phyloP scores from a whole-genome alignment of 2,329 filamentous ascomycete genomes.

The Phaeosphaeriaceae sp. region DNA sequence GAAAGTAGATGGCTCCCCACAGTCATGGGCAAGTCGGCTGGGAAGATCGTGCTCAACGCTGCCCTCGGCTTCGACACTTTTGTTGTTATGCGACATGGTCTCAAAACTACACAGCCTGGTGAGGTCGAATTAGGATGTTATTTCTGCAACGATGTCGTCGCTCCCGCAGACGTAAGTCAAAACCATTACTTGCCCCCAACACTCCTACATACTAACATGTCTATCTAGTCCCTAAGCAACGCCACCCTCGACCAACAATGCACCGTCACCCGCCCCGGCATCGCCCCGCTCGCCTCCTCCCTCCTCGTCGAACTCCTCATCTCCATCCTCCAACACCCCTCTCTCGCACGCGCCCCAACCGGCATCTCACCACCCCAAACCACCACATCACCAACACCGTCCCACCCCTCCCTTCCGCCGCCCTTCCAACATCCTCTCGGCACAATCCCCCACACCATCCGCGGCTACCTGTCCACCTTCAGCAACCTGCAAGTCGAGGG shows the following conservation, averaged over 20 bases:
- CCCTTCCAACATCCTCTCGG: slow-evolving; percentile 67
- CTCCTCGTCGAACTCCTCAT: slow-evolving; percentile 89
- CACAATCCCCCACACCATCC: slow-evolving; percentile 79
- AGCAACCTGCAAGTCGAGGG: slow-evolving; percentile 76
- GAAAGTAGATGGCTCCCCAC: slow-evolving; percentile 96
- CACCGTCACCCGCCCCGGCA: slow-evolving; percentile 91
- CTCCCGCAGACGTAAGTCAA: slow-evolving; percentile 82
- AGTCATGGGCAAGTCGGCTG: slow-evolving; percentile 89
- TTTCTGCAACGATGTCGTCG: slow-evolving; percentile 98
- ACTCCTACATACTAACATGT: slow-evolving; percentile 1
- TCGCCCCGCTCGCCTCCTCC: slow-evolving; percentile 90
- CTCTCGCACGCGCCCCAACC: slow-evolving; percentile 40
- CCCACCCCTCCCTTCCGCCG: slow-evolving; percentile 39
- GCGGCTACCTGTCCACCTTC: slow-evolving; percentile 78
- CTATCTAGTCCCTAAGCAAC: slow-evolving; percentile 80
- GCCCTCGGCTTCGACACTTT: slow-evolving; percentile 96
- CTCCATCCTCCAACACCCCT: slow-evolving; percentile 77
- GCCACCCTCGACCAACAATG: slow-evolving; percentile 97
- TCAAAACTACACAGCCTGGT: slow-evolving; percentile 58
- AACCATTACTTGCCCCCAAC: slow-evolving; percentile 4
- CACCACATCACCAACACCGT: slow-evolving; percentile 6
- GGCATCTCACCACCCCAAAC: slow-evolving; percentile 16
- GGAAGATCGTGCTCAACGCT: slow-evolving; percentile 96
- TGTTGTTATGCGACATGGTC: slow-evolving; percentile 94
- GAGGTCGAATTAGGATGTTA: slow-evolving; percentile 85